Evolutionary conservation across 1,139 yeast species (phyloP).

Genomic region (Taphrina sp.): DNA sequence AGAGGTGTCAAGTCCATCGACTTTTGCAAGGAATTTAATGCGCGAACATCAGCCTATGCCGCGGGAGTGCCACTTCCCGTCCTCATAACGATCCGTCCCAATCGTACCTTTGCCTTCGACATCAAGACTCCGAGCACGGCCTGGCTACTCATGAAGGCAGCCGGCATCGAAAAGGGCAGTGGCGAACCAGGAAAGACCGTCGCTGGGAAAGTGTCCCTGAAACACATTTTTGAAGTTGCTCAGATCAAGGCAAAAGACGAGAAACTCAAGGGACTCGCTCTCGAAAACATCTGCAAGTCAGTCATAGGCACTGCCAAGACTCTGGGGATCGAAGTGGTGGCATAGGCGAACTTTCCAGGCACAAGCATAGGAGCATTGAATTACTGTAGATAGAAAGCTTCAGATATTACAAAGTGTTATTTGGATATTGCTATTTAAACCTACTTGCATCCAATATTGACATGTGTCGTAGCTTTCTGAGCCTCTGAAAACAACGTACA

Average conservation of each 20-base stretch:
- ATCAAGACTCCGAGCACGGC: constrained; percentile 91
- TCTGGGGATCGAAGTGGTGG: constrained; percentile 79
- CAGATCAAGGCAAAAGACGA: constrained; percentile 83
- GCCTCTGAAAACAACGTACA: too few relatives aligned
- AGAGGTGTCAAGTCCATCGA: constrained; percentile 98
- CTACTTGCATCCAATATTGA: too few relatives aligned
- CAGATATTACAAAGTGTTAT: too few relatives aligned
- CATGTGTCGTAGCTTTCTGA: too few relatives aligned
- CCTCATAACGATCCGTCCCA: constrained; percentile 81
- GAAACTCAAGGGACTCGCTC: constrained; percentile 66
- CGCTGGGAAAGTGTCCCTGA: constrained; percentile 75
- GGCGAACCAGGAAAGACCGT: constrained; percentile 49
- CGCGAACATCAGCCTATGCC: constrained; percentile 80
- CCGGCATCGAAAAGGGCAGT: constrained; percentile 80
- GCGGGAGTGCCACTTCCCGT: constrained; percentile 93
- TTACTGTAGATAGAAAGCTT: too few relatives aligned
- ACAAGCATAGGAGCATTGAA: too few relatives aligned
- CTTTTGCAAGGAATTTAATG: constrained; percentile 96
- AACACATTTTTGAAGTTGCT: constrained; percentile 92
- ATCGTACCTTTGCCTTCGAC: constrained; percentile 80
- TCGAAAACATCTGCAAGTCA: constrained; percentile 76
- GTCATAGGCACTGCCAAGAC: constrained; percentile 83
- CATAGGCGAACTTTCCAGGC: constrained; percentile 49
- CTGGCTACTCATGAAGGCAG: constrained; percentile 78
- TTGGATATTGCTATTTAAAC: too few relatives aligned